These are phyloP conservation scores for Cryptosporidium xiaoi DNA, from an alignment of 169 alveolate species.

Conservation along the genomic window DNA sequence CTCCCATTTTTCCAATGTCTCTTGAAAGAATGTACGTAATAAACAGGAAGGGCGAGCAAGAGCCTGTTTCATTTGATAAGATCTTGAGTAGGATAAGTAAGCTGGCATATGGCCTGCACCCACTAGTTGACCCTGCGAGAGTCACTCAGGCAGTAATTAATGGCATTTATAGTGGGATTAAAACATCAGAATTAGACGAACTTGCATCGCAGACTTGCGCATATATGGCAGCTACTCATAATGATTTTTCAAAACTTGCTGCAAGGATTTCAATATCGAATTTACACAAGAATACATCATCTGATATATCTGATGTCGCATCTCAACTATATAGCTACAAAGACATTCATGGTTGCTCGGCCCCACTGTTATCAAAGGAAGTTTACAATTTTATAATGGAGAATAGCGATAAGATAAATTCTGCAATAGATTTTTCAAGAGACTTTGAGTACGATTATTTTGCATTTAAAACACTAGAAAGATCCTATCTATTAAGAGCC, in stretches of 20 bases:
- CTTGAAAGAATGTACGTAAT: slow-evolving; percentile 82
- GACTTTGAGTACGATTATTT: slow-evolving; percentile 97
- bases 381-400: slow-evolving; percentile 90
- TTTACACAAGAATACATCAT: slow-evolving; percentile 94
- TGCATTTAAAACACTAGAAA: slow-evolving; percentile 98
- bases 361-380: slow-evolving; percentile 92
- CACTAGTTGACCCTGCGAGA: slow-evolving; percentile 88
- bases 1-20: background rate
- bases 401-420: slow-evolving; percentile 87
- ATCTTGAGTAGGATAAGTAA: slow-evolving; percentile 84
- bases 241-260: slow-evolving; percentile 96
- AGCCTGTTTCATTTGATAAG: slow-evolving; percentile 86
- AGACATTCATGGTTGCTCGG: slow-evolving; percentile 90
- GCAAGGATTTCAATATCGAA: slow-evolving; percentile 96
- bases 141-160: slow-evolving; percentile 90
- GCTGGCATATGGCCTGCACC: slow-evolving; percentile 86
- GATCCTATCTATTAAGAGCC: slow-evolving; percentile 91
- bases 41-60: slow-evolving; percentile 87
- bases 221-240: slow-evolving; percentile 98
- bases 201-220: slow-evolving; percentile 99
- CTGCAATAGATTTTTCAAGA: slow-evolving; percentile 91
- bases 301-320: slow-evolving; percentile 87
- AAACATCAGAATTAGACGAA: slow-evolving; percentile 93
- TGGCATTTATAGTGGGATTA: slow-evolving; percentile 94
- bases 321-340: slow-evolving; percentile 82